Base-by-base conservation (phyloP, 495 filamentous ascomycete genomes). In the Lophiostoma macrostomum region DNA sequence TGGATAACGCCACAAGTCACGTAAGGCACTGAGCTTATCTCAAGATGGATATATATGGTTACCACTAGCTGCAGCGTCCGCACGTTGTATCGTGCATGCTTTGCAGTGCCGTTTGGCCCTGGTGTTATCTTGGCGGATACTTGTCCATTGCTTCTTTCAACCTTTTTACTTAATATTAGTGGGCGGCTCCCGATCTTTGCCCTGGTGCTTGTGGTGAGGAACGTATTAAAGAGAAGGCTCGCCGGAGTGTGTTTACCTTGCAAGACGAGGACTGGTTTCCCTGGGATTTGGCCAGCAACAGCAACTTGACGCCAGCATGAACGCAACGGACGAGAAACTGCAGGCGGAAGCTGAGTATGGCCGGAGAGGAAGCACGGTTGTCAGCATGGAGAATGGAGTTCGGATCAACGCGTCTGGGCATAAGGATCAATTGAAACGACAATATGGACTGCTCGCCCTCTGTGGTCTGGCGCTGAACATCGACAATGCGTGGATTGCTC, bases 401-500 rank as follows among this genome's bases (percentile, higher is more conserved):
- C 19, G 25, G 4, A 22, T 53, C 7, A 82, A 82, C 58, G 74
- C 73, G 13, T 79, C 79, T 11, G 79, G 79, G 1, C 79, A 82
- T 54, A 67, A 59, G 41, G 77, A 81, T 60, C 75, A 81, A 49
- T 61, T 81, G 19, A 71, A 77, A 42, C 71, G 79, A 12, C 77
- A 81, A 51, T 81, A 80, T 59, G 66, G 72, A n/a, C 64, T 82
- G 23, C 29, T 78, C 20, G 73, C 70, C 31, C 69, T 81, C 5
- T 73, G 74, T 37, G 76, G 74, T 13, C 68, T 79, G 28, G 79
- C 74, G 0, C 56, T 82, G 16, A 53, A 54, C 4, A 71, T 74
- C 36, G 77, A 78, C 49, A 80, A 79, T 53, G 75, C 77, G 12
- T 82, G 78, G 78, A 69, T 75, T 12, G 77, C 76, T 1, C 49